phyloP scores from a whole-genome alignment of 768 basidiomycete genomes.

The Termitomyces eurrhizus region DNA sequence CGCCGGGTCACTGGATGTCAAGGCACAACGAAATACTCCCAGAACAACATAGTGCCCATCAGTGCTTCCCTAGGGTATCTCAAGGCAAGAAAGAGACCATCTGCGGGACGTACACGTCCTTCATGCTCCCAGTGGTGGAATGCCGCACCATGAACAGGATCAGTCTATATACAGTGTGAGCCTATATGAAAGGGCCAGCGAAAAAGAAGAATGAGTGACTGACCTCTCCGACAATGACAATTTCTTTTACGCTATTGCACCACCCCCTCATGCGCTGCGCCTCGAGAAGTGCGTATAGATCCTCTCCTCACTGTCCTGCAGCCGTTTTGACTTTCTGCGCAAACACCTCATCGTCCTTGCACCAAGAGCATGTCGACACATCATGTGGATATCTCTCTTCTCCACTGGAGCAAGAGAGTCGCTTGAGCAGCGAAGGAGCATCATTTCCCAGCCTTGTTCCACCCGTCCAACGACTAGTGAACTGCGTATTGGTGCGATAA shows the following conservation, averaged over 20 bases:
- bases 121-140: slow-evolving; percentile 5
- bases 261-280: slow-evolving; percentile 2
- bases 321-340: neutral
- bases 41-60: slow-evolving; percentile 41
- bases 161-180: slow-evolving; percentile 5
- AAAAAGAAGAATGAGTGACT: slow-evolving; percentile 6
- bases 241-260: slow-evolving; percentile 58
- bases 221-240: slow-evolving; percentile 59
- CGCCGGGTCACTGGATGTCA: too few species aligned
- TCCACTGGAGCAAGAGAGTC: neutral
- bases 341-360: slow-evolving; percentile 1
- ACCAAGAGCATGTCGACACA: neutral
- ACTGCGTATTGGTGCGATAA: neutral
- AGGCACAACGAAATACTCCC: slow-evolving; percentile 71
- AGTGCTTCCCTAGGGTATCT: neutral
- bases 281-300: neutral
- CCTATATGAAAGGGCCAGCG: neutral
- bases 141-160: neutral
- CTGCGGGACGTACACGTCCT: slow-evolving; percentile 8
- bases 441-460: slow-evolving; percentile 4
- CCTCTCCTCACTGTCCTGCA: neutral
- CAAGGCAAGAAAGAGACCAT: slow-evolving; percentile 5
- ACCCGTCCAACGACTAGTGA: slow-evolving; percentile 14
- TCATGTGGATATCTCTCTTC: slow-evolving; percentile 5
- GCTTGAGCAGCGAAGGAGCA: neutral